Evolutionary conservation across 768 basidiomycete species (phyloP).

Genomic region (Gloeostereum incarnatum): DNA sequence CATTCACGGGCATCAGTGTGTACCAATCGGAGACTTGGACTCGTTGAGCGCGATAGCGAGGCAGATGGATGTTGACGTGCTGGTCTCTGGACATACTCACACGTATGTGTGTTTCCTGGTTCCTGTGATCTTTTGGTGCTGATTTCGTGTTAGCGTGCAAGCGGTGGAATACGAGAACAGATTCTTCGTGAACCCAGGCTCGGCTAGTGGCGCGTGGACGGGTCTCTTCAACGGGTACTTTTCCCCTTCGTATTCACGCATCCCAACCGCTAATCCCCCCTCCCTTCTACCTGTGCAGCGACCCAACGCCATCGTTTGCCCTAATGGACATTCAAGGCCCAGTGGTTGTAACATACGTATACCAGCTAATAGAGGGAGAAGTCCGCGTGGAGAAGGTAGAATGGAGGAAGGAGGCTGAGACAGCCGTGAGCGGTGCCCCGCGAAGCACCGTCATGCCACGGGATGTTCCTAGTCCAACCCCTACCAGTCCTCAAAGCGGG

Average conservation of each 20-base stretch:
- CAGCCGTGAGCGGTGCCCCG: constrained; percentile 22
- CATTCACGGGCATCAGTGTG: constrained; percentile 88
- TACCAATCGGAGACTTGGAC: constrained; percentile 89
- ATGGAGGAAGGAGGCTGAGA: constrained; percentile 55
- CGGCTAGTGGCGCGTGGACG: constrained; percentile 92
- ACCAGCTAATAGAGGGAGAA: constrained; percentile 89
- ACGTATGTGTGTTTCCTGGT: constrained; percentile 43
- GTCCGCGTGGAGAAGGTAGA: constrained; percentile 91
- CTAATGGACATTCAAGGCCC: constrained; percentile 97
- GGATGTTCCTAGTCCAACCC: constrained; percentile 33
- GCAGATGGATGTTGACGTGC: constrained; percentile 97
- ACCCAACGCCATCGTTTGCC: constrained; percentile 89
- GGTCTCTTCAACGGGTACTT: constrained; percentile 61
- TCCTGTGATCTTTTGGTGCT: background rate
- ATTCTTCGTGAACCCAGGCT: constrained; percentile 96
- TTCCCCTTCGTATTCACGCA: background rate
- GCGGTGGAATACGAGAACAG: constrained; percentile 85
- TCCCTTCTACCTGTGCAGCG: constrained; percentile 29
- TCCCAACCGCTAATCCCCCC: background rate
- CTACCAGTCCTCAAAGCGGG: constrained; percentile 5
- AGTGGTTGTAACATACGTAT: constrained; percentile 95
- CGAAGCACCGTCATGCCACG: constrained; percentile 39
- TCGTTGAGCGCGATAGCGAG: constrained; percentile 82
- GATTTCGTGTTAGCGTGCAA: constrained; percentile 57
- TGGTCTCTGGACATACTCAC: constrained; percentile 91